Evolutionary conservation across 139 green algal genomes (phyloP).

Genomic region (Limnomonas spitsbergensis): DNA sequence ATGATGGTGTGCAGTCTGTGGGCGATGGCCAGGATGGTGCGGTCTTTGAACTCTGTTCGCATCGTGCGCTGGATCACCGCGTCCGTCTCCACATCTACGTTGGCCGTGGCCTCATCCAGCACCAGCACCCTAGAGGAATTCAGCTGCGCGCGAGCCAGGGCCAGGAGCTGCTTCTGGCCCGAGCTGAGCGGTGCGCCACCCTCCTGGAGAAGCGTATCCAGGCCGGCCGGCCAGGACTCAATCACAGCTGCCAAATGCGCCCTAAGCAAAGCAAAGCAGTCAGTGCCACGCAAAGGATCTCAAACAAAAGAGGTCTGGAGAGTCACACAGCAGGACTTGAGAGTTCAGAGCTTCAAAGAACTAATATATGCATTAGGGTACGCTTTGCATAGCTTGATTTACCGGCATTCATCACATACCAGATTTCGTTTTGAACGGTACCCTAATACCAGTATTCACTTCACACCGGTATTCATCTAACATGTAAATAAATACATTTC

Average conservation of each 20-base stretch:
- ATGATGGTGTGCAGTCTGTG: slow-evolving; percentile 67
- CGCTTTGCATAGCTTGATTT: too few relatives aligned
- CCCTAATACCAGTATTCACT: too few relatives aligned
- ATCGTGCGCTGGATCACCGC: slow-evolving; percentile 65
- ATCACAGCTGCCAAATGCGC: slow-evolving; percentile 39
- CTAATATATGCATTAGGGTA: too few relatives aligned
- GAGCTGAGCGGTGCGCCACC: slow-evolving; percentile 78
- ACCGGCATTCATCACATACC: too few relatives aligned
- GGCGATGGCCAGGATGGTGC: slow-evolving; percentile 54
- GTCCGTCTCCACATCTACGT: slow-evolving; percentile 84
- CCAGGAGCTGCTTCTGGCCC: slow-evolving; percentile 91
- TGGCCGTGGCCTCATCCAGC: slow-evolving; percentile 70
- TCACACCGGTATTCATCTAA: too few relatives aligned
- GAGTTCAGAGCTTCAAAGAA: too few relatives aligned
- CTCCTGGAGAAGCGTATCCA: slow-evolving; percentile 64
- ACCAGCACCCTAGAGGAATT: slow-evolving; percentile 60
- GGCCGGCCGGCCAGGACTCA: slow-evolving; percentile 45
- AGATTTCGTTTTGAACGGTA: too few relatives aligned
- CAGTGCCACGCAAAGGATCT: too few relatives aligned
- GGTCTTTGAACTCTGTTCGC: slow-evolving; percentile 31
- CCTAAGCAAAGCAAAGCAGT: neutral
- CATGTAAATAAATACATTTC: too few relatives aligned
- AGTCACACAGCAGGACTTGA: too few relatives aligned
- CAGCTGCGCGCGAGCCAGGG: slow-evolving; percentile 85
- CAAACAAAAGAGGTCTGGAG: too few relatives aligned